These are phyloP conservation scores for Clarireedia hainanense DNA, from an alignment of 2,329 filamentous ascomycete species.

Conservation along the genomic window DNA sequence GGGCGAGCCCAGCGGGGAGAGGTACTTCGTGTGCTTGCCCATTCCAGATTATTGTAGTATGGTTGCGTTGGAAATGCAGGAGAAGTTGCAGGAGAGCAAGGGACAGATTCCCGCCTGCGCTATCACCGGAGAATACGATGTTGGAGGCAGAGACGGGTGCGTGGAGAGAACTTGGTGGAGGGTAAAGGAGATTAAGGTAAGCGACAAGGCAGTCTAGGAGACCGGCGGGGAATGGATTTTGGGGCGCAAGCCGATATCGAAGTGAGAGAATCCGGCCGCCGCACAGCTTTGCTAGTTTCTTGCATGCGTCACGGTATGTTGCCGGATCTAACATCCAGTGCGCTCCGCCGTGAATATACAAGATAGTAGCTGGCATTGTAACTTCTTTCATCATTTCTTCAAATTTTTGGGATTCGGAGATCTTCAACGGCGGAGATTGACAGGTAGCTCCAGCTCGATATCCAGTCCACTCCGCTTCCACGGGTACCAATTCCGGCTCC, in stretches of 20 bases:
- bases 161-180: constrained; percentile 60
- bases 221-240: constrained; percentile 66
- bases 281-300: constrained; percentile 58
- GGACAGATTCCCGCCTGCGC: constrained; percentile 65
- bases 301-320: constrained; percentile 51
- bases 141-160: constrained; percentile 53
- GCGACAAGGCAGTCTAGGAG: constrained; percentile 65
- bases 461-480: constrained; percentile 72
- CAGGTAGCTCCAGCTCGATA: constrained; percentile 49
- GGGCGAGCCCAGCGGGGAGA: constrained; percentile 57
- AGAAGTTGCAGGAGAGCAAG: constrained; percentile 61
- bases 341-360: constrained; percentile 35
- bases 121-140: constrained; percentile 65
- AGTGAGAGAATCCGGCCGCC: constrained; percentile 58
- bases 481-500: constrained; percentile 44
- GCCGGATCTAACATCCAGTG: constrained; percentile 65
- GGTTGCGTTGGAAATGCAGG: constrained; percentile 48
- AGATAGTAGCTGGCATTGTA: not conserved
- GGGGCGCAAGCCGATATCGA: constrained; percentile 67
- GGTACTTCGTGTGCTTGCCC: constrained; percentile 42
- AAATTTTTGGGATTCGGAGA: constrained; percentile 31
- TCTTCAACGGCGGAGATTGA: constrained; percentile 42
- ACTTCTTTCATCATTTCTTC: not conserved
- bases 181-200: constrained; percentile 60
- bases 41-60: constrained; percentile 59